These are phyloP conservation scores for Amylostereum chailletii DNA, from an alignment of 1,284 basidiomycete species.

Conservation along the genomic window DNA sequence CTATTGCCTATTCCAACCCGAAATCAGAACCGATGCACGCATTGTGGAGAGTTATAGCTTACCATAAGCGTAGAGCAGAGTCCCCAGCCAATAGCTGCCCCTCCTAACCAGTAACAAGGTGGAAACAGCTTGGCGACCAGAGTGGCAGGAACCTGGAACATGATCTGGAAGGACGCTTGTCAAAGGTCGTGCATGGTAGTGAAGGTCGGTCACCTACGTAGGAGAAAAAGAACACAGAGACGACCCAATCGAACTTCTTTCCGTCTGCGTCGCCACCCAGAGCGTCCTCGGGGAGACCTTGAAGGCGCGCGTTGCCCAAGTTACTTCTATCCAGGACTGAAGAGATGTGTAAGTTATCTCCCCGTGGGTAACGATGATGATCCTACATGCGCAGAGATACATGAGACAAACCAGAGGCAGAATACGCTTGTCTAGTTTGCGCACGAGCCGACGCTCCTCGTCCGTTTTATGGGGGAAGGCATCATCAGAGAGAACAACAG, in stretches of 20 bases:
- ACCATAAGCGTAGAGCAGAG: slow-evolving; percentile 64
- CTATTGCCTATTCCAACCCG: slow-evolving; percentile 34
- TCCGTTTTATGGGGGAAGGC: too few relatives aligned
- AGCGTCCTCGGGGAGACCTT: slow-evolving; percentile 54
- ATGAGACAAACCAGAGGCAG: slow-evolving; percentile 63
- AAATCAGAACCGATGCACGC: not conserved
- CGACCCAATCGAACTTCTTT: slow-evolving; percentile 62
- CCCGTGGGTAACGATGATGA: not conserved
- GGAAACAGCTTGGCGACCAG: slow-evolving; percentile 57
- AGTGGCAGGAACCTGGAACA: slow-evolving; percentile 64
- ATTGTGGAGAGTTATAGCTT: slow-evolving; percentile 8
- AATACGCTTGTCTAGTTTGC: slow-evolving; percentile 60
- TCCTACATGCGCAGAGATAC: slow-evolving; percentile 68
- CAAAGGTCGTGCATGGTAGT: not conserved
- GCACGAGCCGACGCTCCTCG: slow-evolving; percentile 51
- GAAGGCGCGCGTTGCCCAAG: slow-evolving; percentile 68
- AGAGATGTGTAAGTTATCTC: not conserved
- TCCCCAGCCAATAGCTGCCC: slow-evolving; percentile 64
- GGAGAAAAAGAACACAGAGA: slow-evolving; percentile 68
- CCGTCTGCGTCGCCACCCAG: slow-evolving; percentile 63
- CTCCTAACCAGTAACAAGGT: slow-evolving; percentile 59
- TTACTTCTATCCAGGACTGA: slow-evolving; percentile 68
- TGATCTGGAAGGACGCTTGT: slow-evolving; percentile 34
- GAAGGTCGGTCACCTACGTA: slow-evolving; percentile 37
- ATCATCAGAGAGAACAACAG: too few relatives aligned